These are phyloP conservation scores for Tetracladium setigerum DNA, from an alignment of 495 filamentous ascomycete genomes.

Conservation along the genomic window DNA sequence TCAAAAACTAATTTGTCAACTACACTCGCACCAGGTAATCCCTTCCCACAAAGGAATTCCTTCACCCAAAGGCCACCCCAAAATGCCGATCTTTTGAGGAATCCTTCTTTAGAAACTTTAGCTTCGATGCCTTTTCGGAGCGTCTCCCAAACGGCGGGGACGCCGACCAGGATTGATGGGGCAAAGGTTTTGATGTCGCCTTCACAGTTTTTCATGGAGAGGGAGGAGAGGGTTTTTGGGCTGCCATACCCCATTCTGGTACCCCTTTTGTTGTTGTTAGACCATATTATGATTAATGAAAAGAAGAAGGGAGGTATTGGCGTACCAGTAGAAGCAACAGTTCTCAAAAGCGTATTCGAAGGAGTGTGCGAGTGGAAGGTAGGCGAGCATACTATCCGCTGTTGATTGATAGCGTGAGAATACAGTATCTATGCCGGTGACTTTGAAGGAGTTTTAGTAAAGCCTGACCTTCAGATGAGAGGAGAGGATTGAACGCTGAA, in stretches of 20 bases:
- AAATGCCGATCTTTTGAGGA: slow-evolving; percentile 71
- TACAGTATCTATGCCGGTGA: slow-evolving; percentile 15
- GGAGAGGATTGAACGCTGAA: slow-evolving; percentile 4
- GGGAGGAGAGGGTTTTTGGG: slow-evolving; percentile 79
- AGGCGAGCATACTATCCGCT: slow-evolving; percentile 63
- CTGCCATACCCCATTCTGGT: slow-evolving; percentile 83
- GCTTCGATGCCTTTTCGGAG: slow-evolving; percentile 92
- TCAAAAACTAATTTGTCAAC: slow-evolving; percentile 75
- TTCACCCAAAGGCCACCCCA: slow-evolving; percentile 73
- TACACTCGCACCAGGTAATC: slow-evolving; percentile 62
- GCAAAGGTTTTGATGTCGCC: slow-evolving; percentile 91
- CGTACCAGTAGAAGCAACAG: slow-evolving; percentile 49
- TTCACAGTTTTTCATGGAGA: slow-evolving; percentile 80
- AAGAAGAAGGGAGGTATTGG: too few species aligned
- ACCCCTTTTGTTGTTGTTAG: slow-evolving; percentile 29
- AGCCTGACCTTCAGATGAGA: not conserved
- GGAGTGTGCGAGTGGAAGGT: slow-evolving; percentile 88
- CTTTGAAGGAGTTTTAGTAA: slow-evolving; percentile 7
- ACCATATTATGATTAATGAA: too few species aligned
- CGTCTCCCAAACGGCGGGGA: slow-evolving; percentile 92
- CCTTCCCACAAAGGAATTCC: slow-evolving; percentile 53
- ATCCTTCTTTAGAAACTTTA: slow-evolving; percentile 67
- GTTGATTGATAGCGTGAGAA: slow-evolving; percentile 38
- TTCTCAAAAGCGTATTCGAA: slow-evolving; percentile 80
- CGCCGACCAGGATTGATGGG: slow-evolving; percentile 84